Evolutionary conservation across 2,329 filamentous ascomycete genomes (phyloP).

Genomic region (Phyllosticta citriasiana): DNA sequence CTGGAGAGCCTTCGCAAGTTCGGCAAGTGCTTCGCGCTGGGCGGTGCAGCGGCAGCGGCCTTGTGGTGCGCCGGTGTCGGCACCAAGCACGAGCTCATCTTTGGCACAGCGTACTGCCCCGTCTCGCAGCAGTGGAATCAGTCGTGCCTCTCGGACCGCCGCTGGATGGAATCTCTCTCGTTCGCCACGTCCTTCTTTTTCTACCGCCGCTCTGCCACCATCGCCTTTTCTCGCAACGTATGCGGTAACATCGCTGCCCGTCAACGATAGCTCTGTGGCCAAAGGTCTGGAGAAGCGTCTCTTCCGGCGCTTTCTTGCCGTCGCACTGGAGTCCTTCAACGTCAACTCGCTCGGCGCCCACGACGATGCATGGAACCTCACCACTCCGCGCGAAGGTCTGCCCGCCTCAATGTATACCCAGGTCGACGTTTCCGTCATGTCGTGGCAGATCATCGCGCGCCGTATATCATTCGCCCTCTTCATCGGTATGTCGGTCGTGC

Average conservation of each 20-base stretch:
- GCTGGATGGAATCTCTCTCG: background rate
- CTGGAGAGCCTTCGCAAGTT: background rate
- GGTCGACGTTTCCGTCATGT: slow-evolving; percentile 1
- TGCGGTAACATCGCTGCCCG: slow-evolving; percentile 3
- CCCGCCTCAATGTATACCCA: background rate
- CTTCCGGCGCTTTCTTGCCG: slow-evolving; percentile 1
- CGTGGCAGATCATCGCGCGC: slow-evolving; percentile 2
- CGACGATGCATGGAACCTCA: background rate
- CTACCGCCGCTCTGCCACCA: slow-evolving; percentile 4
- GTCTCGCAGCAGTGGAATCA: background rate
- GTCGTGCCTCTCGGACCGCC: background rate
- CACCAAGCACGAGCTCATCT: slow-evolving; percentile 1
- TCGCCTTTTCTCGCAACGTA: slow-evolving; percentile 2
- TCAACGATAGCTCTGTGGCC: slow-evolving; percentile 6
- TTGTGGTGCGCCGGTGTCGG: slow-evolving; percentile 1
- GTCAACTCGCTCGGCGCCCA: slow-evolving; percentile 1
- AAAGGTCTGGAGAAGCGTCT: background rate
- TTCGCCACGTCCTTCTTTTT: background rate
- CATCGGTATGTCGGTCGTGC: background rate
- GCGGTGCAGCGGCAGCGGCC: background rate
- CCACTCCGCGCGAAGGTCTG: background rate
- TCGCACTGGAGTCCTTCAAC: slow-evolving; percentile 3
- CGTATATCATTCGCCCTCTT: background rate
- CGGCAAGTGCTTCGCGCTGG: background rate
- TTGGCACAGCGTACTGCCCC: slow-evolving; percentile 3